Evolutionary conservation across 75 land plant species (phyloP), one percentile per base, ranked within the genome.

Genomic region (Selaginella moellendorffii): DNA sequence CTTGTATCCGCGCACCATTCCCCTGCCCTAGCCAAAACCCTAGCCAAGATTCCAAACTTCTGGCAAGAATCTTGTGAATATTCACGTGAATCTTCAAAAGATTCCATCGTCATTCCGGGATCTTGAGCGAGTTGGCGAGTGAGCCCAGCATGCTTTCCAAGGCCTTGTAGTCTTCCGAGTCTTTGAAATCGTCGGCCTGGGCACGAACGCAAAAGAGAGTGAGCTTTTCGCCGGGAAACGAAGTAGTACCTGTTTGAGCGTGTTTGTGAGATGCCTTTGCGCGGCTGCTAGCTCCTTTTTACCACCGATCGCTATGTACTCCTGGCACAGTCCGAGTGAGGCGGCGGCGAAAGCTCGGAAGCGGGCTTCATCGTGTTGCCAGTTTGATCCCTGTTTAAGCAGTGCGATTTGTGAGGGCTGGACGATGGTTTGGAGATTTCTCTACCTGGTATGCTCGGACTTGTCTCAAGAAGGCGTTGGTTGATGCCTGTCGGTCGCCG

Each of bases 381-480:
- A 62, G 56, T 82, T 87, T 63, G 93, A 75, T 1, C 97, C 88
- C 85, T 90, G 74, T 1, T 36, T 64, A 59, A 59, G 10, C 17
- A 52, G 67, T 42, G 5, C 22, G 29, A 9, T 2, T 31, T 22
- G 14, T 51, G 26, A 59, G 28, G 56, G 0, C 0, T 19, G 54
- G 8, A 1, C 14, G 9, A 54, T 31, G 22, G 26, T 24, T 24
- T 19, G 27, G 27, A 60, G 24, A 62, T 62, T 31, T 22, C 9
- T 54, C 21, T 26, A 85, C 90, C 87, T 89, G 96, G 61, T 73
- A 85, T 25, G 96, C 76, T 68, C 97, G 77, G 63, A 92, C 90
- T 81, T 88, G 97, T 76, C 85, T 92, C 56, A 92, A 60, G 27
- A 78, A 77, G 23, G 97, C 96, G 69, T 92, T 96, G 63, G 71